Conservation (phyloP, 371 early-diverging fungal species). For the Mucor velutinosus region DNA sequence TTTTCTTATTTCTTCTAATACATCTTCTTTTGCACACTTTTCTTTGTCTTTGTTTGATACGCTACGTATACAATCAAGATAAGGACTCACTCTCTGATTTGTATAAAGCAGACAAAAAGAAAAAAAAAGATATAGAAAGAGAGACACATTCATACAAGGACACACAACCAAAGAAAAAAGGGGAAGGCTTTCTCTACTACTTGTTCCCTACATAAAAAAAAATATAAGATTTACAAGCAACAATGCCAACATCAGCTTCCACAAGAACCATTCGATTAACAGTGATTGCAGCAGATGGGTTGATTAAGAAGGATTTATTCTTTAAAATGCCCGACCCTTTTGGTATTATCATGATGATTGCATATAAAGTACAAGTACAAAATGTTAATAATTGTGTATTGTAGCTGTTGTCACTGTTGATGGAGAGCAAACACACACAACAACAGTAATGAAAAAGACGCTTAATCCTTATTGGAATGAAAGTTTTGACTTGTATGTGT, state of each 20-base stretch:
- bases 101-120: too few species aligned
- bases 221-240: not conserved
- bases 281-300: slow-evolving; percentile 92
- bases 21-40: not conserved
- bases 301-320: slow-evolving; percentile 90
- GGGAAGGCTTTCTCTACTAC: too few species aligned
- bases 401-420: slow-evolving; percentile 89
- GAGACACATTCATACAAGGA: too few species aligned
- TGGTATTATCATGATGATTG: slow-evolving; percentile 62
- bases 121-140: too few species aligned
- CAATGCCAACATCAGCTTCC: slow-evolving; percentile 37
- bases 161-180: too few species aligned
- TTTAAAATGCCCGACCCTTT: slow-evolving; percentile 58
- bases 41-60: not conserved
- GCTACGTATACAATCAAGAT: not conserved
- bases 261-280: slow-evolving; percentile 49
- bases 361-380: not conserved
- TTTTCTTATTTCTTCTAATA: not conserved
- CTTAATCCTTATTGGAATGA: slow-evolving; percentile 86
- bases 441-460: slow-evolving; percentile 77
- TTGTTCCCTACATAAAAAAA: not conserved
- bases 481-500: slow-evolving; percentile 67
- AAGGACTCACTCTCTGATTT: not conserved
- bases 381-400: not conserved
- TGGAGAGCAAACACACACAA: slow-evolving; percentile 88